Conservation (phyloP, 116 monocot genomes). For the Trichopus zeylanicus region DNA sequence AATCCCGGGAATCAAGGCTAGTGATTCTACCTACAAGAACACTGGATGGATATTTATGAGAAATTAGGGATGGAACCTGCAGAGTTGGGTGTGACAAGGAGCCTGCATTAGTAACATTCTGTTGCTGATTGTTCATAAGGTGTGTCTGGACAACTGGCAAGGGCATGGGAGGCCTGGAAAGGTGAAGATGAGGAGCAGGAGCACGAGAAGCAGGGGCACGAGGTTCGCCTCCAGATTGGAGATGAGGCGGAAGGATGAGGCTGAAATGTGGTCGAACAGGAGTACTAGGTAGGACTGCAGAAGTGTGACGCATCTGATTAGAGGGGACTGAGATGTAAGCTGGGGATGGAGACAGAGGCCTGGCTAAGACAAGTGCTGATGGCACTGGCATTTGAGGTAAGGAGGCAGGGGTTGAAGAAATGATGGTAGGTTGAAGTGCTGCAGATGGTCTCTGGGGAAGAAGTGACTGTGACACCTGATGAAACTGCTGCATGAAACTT, state of each 20-base stretch:
- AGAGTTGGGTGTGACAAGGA: neutral
- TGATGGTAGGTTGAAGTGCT: neutral
- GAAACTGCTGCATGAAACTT: slow-evolving; percentile 9
- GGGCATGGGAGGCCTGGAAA: slow-evolving; percentile 14
- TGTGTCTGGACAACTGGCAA: neutral
- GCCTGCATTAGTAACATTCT: neutral
- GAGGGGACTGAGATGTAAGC: neutral
- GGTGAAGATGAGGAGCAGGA: slow-evolving; percentile 44
- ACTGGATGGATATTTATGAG: neutral
- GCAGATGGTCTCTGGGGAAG: slow-evolving; percentile 1
- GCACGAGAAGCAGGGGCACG: slow-evolving; percentile 33
- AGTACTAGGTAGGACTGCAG: slow-evolving; percentile 5
- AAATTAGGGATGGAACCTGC: neutral
- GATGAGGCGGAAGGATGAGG: slow-evolving; percentile 5
- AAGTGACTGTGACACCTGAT: slow-evolving; percentile 11
- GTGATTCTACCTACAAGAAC: neutral
- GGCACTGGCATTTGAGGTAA: too few species aligned
- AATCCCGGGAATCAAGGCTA: neutral
- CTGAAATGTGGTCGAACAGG: slow-evolving; percentile 5
- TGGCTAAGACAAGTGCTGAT: too few species aligned
- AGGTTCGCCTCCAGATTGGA: slow-evolving; percentile 6
- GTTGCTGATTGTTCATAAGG: neutral
- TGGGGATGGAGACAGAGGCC: neutral
- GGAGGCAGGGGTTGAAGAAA: neutral
- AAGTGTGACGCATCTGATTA: neutral